phyloP scores from a whole-genome alignment of 768 basidiomycete species.

The Phanerochaete carnosa region DNA sequence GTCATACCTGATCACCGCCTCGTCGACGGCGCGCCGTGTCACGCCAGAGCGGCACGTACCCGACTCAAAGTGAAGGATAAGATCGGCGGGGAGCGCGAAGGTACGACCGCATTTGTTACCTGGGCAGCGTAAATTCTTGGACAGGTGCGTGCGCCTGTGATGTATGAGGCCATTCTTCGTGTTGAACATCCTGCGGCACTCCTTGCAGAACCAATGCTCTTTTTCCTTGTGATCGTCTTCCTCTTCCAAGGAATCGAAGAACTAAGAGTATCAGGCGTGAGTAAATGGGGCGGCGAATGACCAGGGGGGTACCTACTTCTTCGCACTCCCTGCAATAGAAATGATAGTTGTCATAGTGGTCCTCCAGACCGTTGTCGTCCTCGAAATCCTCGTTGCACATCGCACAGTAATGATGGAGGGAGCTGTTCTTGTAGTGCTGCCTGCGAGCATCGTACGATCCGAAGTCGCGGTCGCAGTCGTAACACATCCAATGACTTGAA shows the following conservation, averaged over 20 bases:
- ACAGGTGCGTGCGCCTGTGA: conserved; percentile 49
- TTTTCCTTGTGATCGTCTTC: conserved; percentile 13
- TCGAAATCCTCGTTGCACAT: conserved; percentile 44
- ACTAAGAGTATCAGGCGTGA: background rate
- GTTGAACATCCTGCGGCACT: conserved; percentile 43
- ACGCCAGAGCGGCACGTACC: conserved; percentile 54
- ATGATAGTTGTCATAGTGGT: conserved; percentile 42
- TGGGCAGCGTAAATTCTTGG: conserved; percentile 34
- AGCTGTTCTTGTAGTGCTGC: conserved; percentile 53
- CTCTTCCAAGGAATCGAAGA: background rate
- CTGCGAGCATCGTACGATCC: conserved; percentile 27
- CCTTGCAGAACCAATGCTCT: conserved; percentile 37
- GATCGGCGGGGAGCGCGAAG: conserved; percentile 53
- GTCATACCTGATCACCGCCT: conserved; percentile 41
- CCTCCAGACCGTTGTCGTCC: conserved; percentile 27
- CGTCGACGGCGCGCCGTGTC: conserved; percentile 36
- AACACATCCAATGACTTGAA: conserved; percentile 41
- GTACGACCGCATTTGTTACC: conserved; percentile 38
- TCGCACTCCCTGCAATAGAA: conserved; percentile 32
- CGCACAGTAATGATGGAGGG: conserved; percentile 50
- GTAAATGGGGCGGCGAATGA: too few species aligned
- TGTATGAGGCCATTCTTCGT: conserved; percentile 35
- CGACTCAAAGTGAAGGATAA: conserved; percentile 61
- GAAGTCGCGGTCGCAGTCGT: conserved; percentile 47
- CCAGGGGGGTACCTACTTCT: background rate